A percentile compares a stretch with the other conserved stretches of the same genome.
Conservation (phyloP, 345 rosid genomes). For the Viola odorata region DNA sequence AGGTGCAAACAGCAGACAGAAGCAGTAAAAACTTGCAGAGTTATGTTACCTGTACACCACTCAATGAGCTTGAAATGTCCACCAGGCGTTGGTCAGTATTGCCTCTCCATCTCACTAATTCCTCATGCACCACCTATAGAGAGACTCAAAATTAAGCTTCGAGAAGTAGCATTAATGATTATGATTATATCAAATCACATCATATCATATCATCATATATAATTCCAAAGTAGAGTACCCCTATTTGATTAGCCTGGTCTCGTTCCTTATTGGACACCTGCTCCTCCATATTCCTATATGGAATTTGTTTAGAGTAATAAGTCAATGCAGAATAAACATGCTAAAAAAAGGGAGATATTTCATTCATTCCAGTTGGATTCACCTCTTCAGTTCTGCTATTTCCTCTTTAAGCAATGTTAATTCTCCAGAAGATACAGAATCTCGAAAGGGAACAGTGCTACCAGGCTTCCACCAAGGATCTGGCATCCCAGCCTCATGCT, state of each 20-base stretch:
- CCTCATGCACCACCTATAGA: slow-evolving; percentile 49
- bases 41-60: slow-evolving; percentile 58
- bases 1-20: not conserved
- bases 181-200: not conserved
- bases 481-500: slow-evolving; percentile 55
- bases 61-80: slow-evolving; percentile 64
- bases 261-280: slow-evolving; percentile 45
- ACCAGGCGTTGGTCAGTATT: slow-evolving; percentile 50
- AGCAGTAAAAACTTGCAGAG: not conserved
- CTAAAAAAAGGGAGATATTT: not conserved
- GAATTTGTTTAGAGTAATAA: no score
- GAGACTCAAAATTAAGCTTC: slow-evolving; percentile 3
- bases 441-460: slow-evolving; percentile 25
- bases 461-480: slow-evolving; percentile 57
- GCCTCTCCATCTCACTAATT: slow-evolving; percentile 51
- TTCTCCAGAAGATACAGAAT: slow-evolving; percentile 36
- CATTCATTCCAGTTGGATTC: slow-evolving; percentile 1
- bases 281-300: slow-evolving; percentile 50
- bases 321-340: no score
- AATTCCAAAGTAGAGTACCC: slow-evolving; percentile 30
- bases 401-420: slow-evolving; percentile 49
- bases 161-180: not conserved
- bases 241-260: slow-evolving; percentile 36
- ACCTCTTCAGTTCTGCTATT: slow-evolving; percentile 49
- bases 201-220: no score